Conservation (phyloP, 257 asterid genomes). For the Schizonepeta tenuifolia region DNA sequence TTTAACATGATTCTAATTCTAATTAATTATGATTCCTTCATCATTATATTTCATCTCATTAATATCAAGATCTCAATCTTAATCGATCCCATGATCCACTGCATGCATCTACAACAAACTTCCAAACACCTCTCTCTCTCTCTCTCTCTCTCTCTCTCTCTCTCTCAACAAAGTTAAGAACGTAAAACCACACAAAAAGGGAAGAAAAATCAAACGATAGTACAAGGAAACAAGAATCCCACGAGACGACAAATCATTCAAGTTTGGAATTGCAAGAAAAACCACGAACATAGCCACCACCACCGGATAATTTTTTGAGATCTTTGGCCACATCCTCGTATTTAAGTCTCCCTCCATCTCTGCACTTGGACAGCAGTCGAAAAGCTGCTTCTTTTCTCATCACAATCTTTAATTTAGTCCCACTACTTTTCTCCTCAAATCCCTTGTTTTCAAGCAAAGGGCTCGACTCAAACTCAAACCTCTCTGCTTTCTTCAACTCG, state of each 20-base stretch:
- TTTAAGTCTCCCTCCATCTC: constrained; percentile 23
- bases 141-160: background rate
- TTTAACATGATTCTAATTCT: too few species aligned
- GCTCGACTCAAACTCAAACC: background rate
- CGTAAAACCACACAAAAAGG: background rate
- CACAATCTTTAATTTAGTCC: constrained; percentile 15
- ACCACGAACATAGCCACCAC: background rate
- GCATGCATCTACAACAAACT: background rate
- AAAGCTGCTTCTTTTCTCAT: constrained; percentile 33
- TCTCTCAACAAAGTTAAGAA: background rate
- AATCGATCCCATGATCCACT: background rate
- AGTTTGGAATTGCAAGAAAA: constrained; percentile 18
- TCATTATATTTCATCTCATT: too few species aligned
- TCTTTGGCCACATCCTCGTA: constrained; percentile 10
- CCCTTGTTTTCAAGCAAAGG: constrained; percentile 19
- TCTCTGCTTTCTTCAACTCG: constrained; percentile 21
- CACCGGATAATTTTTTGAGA: background rate
- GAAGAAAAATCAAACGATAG: background rate
- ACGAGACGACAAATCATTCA: constrained; percentile 19
- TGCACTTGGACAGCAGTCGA: constrained; percentile 27
- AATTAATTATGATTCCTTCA: too few species aligned
- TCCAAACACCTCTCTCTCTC: background rate
- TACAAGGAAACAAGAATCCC: background rate
- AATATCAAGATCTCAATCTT: background rate
- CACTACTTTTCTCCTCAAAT: background rate